Evolutionary conservation across 352 stramenopile genomes (phyloP), one percentile per base, ranked within the genome.

Genomic region (Globisporangium spinosum): DNA sequence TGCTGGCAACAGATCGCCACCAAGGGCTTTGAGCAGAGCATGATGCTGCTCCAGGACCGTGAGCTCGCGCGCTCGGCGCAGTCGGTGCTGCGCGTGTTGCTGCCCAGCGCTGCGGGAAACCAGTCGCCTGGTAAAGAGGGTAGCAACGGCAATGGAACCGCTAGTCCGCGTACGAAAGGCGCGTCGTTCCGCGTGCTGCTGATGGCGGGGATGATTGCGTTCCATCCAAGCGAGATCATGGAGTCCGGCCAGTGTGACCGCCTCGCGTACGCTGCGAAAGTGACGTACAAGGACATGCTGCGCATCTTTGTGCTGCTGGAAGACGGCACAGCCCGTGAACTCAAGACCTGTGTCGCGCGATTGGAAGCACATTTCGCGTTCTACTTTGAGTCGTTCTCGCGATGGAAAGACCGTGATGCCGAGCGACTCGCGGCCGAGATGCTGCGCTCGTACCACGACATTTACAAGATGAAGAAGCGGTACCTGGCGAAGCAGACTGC

Each of bases 151-250:
- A 69, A 62, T 34, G n/a, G n/a, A 2, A 10, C 53, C 7, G 25
- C 64, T 17, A 77, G 74, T 58, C 71, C 71, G n/a, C 62, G 72
- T n/a, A 74, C 51, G 23, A 77, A 74, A 45, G 56, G 64, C 12
- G 78, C 79, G 43, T 79, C 71, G 47, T 87, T 85, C 62, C 83
- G 83, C 2, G 80, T 93, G 23, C 68, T 93, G 35, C 70, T 93
- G 40, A 86, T 93, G 78, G 85, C 83, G 0, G 85, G 85, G 0
- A 90, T 91, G 82, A 74, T 93, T 45, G 72, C 80, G n/a, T 81
- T 75, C 27, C 83, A 91, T 45, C 82, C 85, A 0, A 67, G 64
- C 4, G 81, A 91, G 29, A 89, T 90, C 61, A 89, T 93, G 83
- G 82, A 78, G 3, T 58, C 70, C 20, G 70, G 84, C 25, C 65